These are phyloP conservation scores for Fusarium nodosum DNA, from an alignment of 2,329 filamentous ascomycete species.

Conservation along the genomic window DNA sequence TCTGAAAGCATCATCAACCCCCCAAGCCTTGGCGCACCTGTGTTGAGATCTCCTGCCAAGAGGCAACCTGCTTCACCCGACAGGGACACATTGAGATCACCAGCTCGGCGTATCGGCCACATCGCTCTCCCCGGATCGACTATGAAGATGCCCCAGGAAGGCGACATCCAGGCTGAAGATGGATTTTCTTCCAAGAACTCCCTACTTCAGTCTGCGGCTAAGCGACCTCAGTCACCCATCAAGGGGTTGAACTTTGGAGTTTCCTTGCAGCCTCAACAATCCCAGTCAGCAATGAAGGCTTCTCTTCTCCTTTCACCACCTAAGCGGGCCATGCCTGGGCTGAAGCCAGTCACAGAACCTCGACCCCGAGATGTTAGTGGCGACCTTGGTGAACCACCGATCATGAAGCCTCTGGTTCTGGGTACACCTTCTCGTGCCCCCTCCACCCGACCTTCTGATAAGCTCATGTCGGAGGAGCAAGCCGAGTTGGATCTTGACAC, in stretches of 20 bases:
- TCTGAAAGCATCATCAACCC: conserved; percentile 52
- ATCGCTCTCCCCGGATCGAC: conserved; percentile 53
- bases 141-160: conserved; percentile 46
- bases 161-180: conserved; percentile 31
- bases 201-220: conserved; percentile 65
- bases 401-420: conserved; percentile 56
- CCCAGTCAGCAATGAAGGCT: conserved; percentile 59
- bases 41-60: conserved; percentile 69
- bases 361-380: conserved; percentile 37
- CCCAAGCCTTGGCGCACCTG: conserved; percentile 55
- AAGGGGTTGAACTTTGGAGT: conserved; percentile 54
- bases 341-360: conserved; percentile 53
- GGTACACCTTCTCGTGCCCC: conserved; percentile 50
- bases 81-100: conserved; percentile 69
- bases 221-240: conserved; percentile 62
- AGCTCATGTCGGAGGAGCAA: conserved; percentile 56
- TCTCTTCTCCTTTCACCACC: conserved; percentile 66
- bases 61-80: conserved; percentile 65
- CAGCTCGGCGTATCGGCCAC: conserved; percentile 62
- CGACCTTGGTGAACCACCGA: conserved; percentile 50
- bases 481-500: conserved; percentile 43
- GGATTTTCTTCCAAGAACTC: conserved; percentile 59
- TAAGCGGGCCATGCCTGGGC: conserved; percentile 58
- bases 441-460: conserved; percentile 53
- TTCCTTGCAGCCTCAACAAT: conserved; percentile 48